Conservation (phyloP, 768 basidiomycete species). For the Imleria badia region DNA sequence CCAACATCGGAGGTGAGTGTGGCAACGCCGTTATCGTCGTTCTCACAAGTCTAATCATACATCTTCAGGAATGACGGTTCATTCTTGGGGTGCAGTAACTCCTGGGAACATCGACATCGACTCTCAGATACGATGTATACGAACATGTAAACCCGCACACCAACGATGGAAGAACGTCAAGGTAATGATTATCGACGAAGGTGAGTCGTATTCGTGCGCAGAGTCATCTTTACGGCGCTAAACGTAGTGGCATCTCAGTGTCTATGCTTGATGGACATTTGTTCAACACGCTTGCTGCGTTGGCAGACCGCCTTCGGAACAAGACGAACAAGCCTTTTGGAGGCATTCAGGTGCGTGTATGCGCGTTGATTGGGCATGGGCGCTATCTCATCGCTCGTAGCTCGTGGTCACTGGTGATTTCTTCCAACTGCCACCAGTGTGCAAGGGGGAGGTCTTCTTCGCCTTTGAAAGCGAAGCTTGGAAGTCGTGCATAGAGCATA, state of each 20-base stretch:
- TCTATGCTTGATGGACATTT: slow-evolving; percentile 69
- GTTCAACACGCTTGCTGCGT: slow-evolving; percentile 56
- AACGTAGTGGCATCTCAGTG: slow-evolving; percentile 35
- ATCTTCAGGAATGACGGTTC: slow-evolving; percentile 52
- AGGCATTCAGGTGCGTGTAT: slow-evolving; percentile 54
- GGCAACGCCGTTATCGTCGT: background rate
- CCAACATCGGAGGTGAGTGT: slow-evolving; percentile 44
- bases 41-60: background rate
- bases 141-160: slow-evolving; percentile 51
- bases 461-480: slow-evolving; percentile 59
- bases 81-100: slow-evolving; percentile 61
- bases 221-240: background rate
- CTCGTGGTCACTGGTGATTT: slow-evolving; percentile 59
- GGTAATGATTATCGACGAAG: slow-evolving; percentile 66
- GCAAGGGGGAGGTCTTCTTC: slow-evolving; percentile 50
- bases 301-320: slow-evolving; percentile 53
- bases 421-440: slow-evolving; percentile 58
- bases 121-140: slow-evolving; percentile 49
- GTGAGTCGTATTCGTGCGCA: slow-evolving; percentile 32
- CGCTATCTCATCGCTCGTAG: slow-evolving; percentile 19
- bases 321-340: slow-evolving; percentile 55
- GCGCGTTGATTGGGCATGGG: background rate
- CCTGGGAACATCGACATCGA: slow-evolving; percentile 42
- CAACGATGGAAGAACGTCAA: slow-evolving; percentile 57
- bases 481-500: slow-evolving; percentile 49